These are phyloP conservation scores for Alternaria metachromatica DNA, from an alignment of 2,329 filamentous ascomycete species.

Conservation along the genomic window DNA sequence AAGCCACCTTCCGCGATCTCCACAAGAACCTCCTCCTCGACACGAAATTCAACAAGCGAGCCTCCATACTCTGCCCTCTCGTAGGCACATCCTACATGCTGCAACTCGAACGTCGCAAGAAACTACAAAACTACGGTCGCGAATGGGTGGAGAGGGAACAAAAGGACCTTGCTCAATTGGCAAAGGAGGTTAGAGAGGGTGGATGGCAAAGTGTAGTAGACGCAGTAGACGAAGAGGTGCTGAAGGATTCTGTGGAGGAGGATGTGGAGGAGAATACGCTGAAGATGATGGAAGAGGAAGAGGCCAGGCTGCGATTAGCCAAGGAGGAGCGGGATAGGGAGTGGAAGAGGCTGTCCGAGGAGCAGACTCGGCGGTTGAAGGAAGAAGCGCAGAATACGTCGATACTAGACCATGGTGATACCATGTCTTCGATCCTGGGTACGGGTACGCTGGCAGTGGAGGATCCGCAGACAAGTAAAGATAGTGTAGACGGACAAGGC, in stretches of 20 bases:
- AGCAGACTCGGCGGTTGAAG: background rate
- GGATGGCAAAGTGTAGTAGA: background rate
- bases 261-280: background rate
- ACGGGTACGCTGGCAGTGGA: constrained; percentile 7
- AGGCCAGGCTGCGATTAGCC: background rate
- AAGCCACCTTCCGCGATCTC: constrained; percentile 49
- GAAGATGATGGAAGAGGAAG: background rate
- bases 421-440: constrained; percentile 1
- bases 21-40: constrained; percentile 16
- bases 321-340: constrained; percentile 1
- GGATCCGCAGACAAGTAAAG: background rate
- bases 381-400: background rate
- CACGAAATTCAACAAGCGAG: constrained; percentile 18
- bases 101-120: constrained; percentile 18
- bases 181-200: constrained; percentile 22
- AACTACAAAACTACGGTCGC: constrained; percentile 22
- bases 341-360: background rate
- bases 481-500: background rate
- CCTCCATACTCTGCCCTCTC: constrained; percentile 26
- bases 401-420: background rate
- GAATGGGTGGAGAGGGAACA: constrained; percentile 2
- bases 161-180: constrained; percentile 10
- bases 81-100: constrained; percentile 30
- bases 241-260: background rate
- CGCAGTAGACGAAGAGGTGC: background rate